phyloP scores from a whole-genome alignment of 805 yeast genomes.

The Wickerhamomyces bisporus region DNA sequence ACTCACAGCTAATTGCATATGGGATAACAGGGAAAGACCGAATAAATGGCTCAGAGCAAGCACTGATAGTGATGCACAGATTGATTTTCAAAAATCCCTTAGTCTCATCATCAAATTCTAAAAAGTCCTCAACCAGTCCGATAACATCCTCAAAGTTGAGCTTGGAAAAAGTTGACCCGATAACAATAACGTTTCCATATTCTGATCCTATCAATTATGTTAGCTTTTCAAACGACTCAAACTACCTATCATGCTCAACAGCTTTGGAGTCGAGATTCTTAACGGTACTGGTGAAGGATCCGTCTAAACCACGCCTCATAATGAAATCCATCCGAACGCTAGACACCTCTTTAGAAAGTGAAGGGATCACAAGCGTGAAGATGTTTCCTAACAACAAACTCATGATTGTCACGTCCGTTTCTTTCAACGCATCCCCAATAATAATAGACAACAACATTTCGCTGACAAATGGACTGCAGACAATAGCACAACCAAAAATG shows the following conservation, averaged over 20 bases:
- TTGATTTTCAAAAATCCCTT: slow-evolving; percentile 8
- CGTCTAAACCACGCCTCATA: slow-evolving; percentile 58
- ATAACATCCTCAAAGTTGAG: neutral
- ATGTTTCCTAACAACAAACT: slow-evolving; percentile 64
- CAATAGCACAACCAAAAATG: slow-evolving; percentile 56
- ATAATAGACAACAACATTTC: slow-evolving; percentile 61
- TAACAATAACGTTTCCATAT: slow-evolving; percentile 78
- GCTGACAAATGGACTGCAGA: slow-evolving; percentile 30
- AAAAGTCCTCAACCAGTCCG: neutral
- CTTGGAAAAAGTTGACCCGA: slow-evolving; percentile 43
- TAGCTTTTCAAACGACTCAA: slow-evolving; percentile 66
- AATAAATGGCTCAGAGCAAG: slow-evolving; percentile 64
- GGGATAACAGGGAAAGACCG: slow-evolving; percentile 81
- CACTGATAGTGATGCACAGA: slow-evolving; percentile 61
- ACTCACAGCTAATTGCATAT: slow-evolving; percentile 63
- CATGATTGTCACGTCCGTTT: slow-evolving; percentile 54
- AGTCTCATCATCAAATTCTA: neutral
- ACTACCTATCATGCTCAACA: slow-evolving; percentile 64
- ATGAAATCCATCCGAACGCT: slow-evolving; percentile 63
- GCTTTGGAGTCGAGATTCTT: slow-evolving; percentile 72
- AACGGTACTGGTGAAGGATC: slow-evolving; percentile 61
- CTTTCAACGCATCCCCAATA: slow-evolving; percentile 62
- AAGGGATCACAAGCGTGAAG: slow-evolving; percentile 79
- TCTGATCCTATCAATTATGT: slow-evolving; percentile 77
- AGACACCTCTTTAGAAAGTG: slow-evolving; percentile 69